Base-by-base conservation (phyloP, 305 asterid species). In the Petunia hybrid region DNA sequence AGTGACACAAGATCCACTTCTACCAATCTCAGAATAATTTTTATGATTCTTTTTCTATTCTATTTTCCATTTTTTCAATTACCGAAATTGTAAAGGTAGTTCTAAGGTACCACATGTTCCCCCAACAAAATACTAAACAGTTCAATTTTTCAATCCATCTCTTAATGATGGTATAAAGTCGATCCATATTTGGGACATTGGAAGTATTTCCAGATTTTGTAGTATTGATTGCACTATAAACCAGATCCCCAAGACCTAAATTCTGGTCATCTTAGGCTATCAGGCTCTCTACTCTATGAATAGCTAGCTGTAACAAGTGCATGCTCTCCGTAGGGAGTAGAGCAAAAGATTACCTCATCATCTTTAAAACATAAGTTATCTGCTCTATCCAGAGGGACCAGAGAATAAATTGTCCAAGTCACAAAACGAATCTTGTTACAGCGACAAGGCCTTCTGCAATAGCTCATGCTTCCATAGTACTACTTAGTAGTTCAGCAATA, bases 331-430 rank as follows among this genome's bases (percentile, higher is more conserved):
- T 48, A 46, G 39, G 35, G 60, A 46, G 35, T 4, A 5, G 77
- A 22, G 61, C 45, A 46, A 22, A 70, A 70, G 60, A 70, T 70
- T 46, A 71, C 57, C 43, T 48, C 48, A 48, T 69, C 76, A 69
- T 71, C 78, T 48, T 71, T 48, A 48, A 71, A 48, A 48, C 45
- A 71, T 71, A 71, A 71, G 35, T 7, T 48, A 70, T 70, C 31
- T 71, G 22, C 61, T 71, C 62, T 71, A 36, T 48, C 42, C 35
- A 48, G 61, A 71, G 62, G 48, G 4, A 60, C 39, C 65, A 22
- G 39, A 48, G 43, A 51, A 48, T 71, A 31, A 10, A 9, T 40
- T 10, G 59, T 46, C 57, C 6, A 48, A 46, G 77, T 46, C 48
- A 51, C 9, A 1, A 48, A 12, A 46, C 46, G 77, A 71, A 71